A percentile compares a stretch with the other conserved stretches of the same genome.
These are phyloP conservation scores for Parmelia sp. DNA, from an alignment of 495 filamentous ascomycete species.

Conservation along the genomic window DNA sequence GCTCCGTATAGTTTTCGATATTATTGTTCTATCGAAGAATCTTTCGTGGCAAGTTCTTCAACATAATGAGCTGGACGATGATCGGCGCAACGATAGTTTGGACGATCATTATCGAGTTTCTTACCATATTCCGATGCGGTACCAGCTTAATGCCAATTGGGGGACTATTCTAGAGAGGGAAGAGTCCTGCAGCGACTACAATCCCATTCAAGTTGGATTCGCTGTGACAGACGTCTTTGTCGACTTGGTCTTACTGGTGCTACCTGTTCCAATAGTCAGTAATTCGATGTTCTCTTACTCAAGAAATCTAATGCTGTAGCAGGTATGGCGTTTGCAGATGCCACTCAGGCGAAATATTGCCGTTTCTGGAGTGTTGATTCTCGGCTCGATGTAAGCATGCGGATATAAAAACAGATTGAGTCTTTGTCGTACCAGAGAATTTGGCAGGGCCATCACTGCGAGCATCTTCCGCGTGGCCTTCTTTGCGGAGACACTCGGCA, in stretches of 20 bases:
- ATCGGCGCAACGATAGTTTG: not conserved
- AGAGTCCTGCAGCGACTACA: no score
- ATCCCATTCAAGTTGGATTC: not conserved
- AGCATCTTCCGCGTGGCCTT: not conserved
- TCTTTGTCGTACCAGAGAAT: not conserved
- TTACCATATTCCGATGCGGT: not conserved
- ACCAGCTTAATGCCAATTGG: not conserved
- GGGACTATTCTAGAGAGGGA: not conserved
- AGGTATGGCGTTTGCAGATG: conserved; percentile 5
- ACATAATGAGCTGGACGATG: conserved; percentile 4
- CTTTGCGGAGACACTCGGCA: not conserved
- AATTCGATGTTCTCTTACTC: not conserved
- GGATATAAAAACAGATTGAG: not conserved
- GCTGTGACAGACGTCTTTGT: not conserved
- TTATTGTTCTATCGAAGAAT: conserved; percentile 11
- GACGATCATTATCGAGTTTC: not conserved
- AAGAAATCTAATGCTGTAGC: not conserved
- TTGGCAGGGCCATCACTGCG: not conserved
- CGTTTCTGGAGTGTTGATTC: not conserved
- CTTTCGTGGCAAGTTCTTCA: conserved; percentile 9
- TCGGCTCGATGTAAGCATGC: not conserved
- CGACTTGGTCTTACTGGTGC: not conserved
- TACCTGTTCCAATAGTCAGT: not conserved
- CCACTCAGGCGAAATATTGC: not conserved
- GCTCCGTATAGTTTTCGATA: conserved; percentile 3